phyloP scores from a whole-genome alignment of 1,284 basidiomycete genomes.

The Macrocybe sp. region DNA sequence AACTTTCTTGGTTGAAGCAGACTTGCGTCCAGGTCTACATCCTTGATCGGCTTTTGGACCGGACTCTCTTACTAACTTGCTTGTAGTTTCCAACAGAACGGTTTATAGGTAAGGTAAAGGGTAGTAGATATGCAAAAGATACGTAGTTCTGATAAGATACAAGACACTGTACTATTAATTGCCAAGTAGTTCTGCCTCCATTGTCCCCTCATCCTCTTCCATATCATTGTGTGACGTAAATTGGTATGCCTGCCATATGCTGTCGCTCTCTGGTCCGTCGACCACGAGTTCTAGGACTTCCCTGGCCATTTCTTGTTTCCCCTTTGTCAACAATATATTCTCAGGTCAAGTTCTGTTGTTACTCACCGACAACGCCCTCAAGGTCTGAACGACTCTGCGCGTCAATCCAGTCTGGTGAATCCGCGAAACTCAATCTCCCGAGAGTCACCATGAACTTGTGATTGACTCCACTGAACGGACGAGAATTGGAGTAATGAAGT shows the following conservation, averaged over 20 bases:
- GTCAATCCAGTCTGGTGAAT: slow-evolving; percentile 58
- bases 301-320: slow-evolving; percentile 51
- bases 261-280: slow-evolving; percentile 72
- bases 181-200: slow-evolving; percentile 40
- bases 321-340: slow-evolving; percentile 29
- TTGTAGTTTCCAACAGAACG: slow-evolving; percentile 7
- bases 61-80: slow-evolving; percentile 4
- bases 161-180: slow-evolving; percentile 12
- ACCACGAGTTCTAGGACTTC: slow-evolving; percentile 69
- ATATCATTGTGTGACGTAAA: slow-evolving; percentile 38
- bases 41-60: neutral
- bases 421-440: slow-evolving; percentile 69
- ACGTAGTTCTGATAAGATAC: neutral
- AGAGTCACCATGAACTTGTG: slow-evolving; percentile 75
- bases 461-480: slow-evolving; percentile 61
- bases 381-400: slow-evolving; percentile 38
- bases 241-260: slow-evolving; percentile 66
- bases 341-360: too few species aligned
- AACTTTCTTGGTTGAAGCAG: slow-evolving; percentile 34
- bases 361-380: slow-evolving; percentile 9
- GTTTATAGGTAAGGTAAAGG: too few species aligned
- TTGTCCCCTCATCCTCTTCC: slow-evolving; percentile 41
- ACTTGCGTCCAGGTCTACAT: slow-evolving; percentile 17
- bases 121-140: neutral
- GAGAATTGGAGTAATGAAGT: slow-evolving; percentile 45